Base-by-base conservation (phyloP, 768 basidiomycete species). In the Lactarius sanguifluus region DNA sequence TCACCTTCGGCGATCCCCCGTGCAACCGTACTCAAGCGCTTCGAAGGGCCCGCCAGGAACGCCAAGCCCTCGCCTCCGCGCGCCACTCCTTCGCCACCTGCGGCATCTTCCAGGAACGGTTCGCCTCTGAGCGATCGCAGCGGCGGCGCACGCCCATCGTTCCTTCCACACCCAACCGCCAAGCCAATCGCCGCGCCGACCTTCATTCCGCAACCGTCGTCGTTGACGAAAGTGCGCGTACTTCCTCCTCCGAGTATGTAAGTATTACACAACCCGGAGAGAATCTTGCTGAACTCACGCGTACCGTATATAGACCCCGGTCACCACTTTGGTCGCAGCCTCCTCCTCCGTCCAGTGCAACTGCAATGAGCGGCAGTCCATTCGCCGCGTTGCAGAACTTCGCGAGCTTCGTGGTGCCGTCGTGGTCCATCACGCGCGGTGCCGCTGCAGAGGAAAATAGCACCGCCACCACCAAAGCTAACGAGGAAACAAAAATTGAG, bases 71-170 rank as follows among this genome's bases (percentile, higher is more conserved):
- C 74, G 38, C 60, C 71, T 20, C 67, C 76, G 3, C 66, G 70
- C 1, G 64, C 74, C n/a, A 71, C 75, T 18, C 75, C 76, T 20
- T 76, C 78, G 13, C 79, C 80, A 38, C 73, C 78, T 2, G 79
- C 75, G 67, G 67, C 67, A 30, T 71, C 73, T 52, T 70, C 75
- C 47, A 25, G 47, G 25, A 82, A 81, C 70, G 74, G 78, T 38
- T 86, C 85, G 1, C 83, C 85, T 52, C 83, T 86, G 4, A 77
- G 76, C 28, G 87, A 84, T 75, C 85, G 84, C 64, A 80, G 78
- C 8, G 79, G 78, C 7, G 79, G 80, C 20, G 71, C 74, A 5
- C 71, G 77, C 41, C 79, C 83, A 8, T 85, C 88, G 6, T 86
- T 86, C 71, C 87, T 89, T 57, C 87, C 88, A 54, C 88, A 88